A percentile compares a stretch with the other conserved stretches of the same genome.
Conservation (phyloP, 768 basidiomycete genomes). For the Mycena sanguinolenta region DNA sequence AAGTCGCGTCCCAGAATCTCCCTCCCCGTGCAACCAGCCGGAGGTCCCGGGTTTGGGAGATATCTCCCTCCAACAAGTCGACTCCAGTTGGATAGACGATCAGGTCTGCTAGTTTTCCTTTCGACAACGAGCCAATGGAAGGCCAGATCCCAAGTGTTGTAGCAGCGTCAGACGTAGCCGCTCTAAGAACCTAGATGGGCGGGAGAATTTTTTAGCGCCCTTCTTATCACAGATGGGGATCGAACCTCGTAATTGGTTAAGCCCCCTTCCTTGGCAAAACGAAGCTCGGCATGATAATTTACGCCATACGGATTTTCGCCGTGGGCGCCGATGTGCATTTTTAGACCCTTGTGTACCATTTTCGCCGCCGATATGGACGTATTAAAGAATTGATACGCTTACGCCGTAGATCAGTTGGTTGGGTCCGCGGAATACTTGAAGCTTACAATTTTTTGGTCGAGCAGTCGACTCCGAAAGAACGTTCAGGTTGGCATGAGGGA, state of each 20-base stretch:
- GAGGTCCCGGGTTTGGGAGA: constrained; percentile 64
- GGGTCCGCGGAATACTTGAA: not conserved
- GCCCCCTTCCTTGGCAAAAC: constrained; percentile 72
- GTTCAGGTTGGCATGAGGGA: constrained; percentile 75
- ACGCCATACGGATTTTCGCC: constrained; percentile 79
- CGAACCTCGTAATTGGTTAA: constrained; percentile 77
- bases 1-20: constrained; percentile 76
- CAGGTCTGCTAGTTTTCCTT: constrained; percentile 80
- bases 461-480: constrained; percentile 70
- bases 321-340: constrained; percentile 79
- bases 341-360: constrained; percentile 75
- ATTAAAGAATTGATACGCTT: constrained; percentile 77
- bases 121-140: constrained; percentile 73
- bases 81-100: constrained; percentile 74
- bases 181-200: constrained; percentile 66
- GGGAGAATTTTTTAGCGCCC: not conserved
- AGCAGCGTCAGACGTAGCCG: constrained; percentile 78
- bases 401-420: constrained; percentile 17
- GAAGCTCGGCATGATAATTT: constrained; percentile 86
- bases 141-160: constrained; percentile 71
- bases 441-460: constrained; percentile 71
- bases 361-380: constrained; percentile 76
- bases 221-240: not conserved
- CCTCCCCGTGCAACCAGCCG: constrained; percentile 74
- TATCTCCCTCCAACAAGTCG: constrained; percentile 67